Evolutionary conservation across 441 rosid species (phyloP).

Genomic region (Pelargonium myrrhifolium): DNA sequence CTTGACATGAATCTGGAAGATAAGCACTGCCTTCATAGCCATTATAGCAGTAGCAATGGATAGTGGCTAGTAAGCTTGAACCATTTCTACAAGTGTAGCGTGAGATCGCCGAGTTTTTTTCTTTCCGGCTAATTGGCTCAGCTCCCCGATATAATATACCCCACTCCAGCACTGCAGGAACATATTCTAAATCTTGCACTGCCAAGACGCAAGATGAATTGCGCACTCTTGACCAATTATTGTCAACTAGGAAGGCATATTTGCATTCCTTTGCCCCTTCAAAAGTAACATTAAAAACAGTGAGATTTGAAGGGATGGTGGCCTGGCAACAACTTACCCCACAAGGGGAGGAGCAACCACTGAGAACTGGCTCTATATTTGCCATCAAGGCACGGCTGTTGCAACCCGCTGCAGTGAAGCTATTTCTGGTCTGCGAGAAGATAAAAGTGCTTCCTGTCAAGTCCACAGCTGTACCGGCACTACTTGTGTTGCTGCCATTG

Average conservation of each 20-base stretch:
- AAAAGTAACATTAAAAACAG: conserved; percentile 2
- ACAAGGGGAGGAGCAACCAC: conserved; percentile 26
- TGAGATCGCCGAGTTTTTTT: neutral
- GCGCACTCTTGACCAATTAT: neutral
- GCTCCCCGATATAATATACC: neutral
- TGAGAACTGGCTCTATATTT: conserved; percentile 11
- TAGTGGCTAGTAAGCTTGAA: too few species aligned
- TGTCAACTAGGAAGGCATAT: conserved; percentile 21
- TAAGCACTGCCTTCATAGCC: neutral
- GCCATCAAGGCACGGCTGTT: conserved; percentile 21
- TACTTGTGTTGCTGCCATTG: too few species aligned
- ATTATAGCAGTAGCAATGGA: neutral
- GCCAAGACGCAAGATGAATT: neutral
- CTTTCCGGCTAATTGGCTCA: neutral
- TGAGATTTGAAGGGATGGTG: neutral
- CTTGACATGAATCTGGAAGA: neutral
- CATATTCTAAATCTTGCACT: conserved; percentile 2
- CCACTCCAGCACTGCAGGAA: conserved; percentile 10
- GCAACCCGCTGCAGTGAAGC: conserved; percentile 23
- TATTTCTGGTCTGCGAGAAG: neutral
- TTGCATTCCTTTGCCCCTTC: conserved; percentile 10
- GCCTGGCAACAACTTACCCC: conserved; percentile 17
- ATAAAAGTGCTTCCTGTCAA: neutral
- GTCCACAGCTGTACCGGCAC: too few species aligned
- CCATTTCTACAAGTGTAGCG: too few species aligned